Evolutionary conservation across 768 basidiomycete genomes (phyloP).

Genomic region (Mycena belliarum): DNA sequence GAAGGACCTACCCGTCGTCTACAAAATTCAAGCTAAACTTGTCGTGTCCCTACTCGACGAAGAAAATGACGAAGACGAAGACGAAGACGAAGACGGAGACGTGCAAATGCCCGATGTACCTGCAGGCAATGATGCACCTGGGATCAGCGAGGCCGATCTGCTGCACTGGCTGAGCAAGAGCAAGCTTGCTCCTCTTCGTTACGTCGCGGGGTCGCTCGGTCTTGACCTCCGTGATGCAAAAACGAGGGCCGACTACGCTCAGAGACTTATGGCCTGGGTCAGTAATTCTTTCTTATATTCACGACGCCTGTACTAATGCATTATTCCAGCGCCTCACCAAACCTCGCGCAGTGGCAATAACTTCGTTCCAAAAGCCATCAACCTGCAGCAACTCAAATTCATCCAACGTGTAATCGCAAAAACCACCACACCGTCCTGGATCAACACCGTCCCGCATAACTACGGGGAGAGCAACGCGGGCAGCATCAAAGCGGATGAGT

Average conservation of each 20-base stretch:
- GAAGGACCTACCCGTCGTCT: background rate
- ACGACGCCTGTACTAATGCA: constrained; percentile 1
- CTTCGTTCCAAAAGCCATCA: constrained; percentile 15
- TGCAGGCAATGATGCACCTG: constrained; percentile 6
- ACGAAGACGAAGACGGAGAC: constrained; percentile 9
- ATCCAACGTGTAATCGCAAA: constrained; percentile 14
- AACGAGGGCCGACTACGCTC: constrained; percentile 11
- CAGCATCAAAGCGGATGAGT: constrained; percentile 34
- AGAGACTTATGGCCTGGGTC: constrained; percentile 17
- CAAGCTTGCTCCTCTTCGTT: constrained; percentile 11
- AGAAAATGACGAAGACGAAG: background rate
- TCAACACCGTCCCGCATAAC: constrained; percentile 23
- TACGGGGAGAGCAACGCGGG: constrained; percentile 26
- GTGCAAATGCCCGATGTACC: constrained; percentile 12
- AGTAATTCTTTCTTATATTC: constrained; percentile 7
- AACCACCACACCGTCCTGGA: constrained; percentile 17
- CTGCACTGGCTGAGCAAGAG: background rate
- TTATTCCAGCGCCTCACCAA: constrained; percentile 13
- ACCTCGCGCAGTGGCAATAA: constrained; percentile 4
- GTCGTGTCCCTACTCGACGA: constrained; percentile 4
- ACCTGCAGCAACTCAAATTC: constrained; percentile 17
- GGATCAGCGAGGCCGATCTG: constrained; percentile 4
- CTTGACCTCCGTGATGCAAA: background rate
- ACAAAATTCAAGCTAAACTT: constrained; percentile 11
- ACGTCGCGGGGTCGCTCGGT: constrained; percentile 8